Percentiles rank a stretch among this genome's conserved stretches.
These are phyloP conservation scores for Fusarium robinianum DNA, from an alignment of 2,329 filamentous ascomycete species.

Conservation along the genomic window DNA sequence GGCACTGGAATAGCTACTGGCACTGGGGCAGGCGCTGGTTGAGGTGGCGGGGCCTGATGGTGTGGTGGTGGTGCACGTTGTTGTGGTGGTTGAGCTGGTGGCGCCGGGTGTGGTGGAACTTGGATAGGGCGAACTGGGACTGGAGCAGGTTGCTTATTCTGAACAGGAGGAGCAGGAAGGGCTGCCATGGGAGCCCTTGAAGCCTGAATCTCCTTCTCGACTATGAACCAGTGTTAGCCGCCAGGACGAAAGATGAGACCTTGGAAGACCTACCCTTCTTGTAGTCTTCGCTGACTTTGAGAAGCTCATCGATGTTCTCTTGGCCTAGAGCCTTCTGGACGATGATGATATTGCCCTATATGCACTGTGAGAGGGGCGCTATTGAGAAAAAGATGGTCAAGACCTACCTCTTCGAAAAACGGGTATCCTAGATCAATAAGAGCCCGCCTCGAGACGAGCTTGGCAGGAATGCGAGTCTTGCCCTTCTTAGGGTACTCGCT, in stretches of 20 bases:
- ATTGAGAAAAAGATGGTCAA: rapidly evolving
- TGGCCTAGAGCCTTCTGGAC: slow-evolving; percentile 85
- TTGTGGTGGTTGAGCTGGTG: slow-evolving; percentile 28
- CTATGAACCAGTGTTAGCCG: slow-evolving; percentile 13
- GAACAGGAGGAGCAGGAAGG: slow-evolving; percentile 40
- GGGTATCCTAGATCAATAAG: slow-evolving; percentile 85
- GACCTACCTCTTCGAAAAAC: slow-evolving; percentile 78
- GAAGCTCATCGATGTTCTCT: slow-evolving; percentile 87
- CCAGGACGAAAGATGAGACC: rapidly evolving
- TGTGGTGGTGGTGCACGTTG: slow-evolving; percentile 25
- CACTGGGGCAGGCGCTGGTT: slow-evolving; percentile 41
- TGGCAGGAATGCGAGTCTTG: slow-evolving; percentile 84
- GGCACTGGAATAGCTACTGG: slow-evolving; percentile 35
- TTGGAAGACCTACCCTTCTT: slow-evolving; percentile 56
- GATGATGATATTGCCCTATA: slow-evolving; percentile 76
- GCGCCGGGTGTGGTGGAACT: slow-evolving; percentile 1
- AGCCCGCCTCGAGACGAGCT: slow-evolving; percentile 78
- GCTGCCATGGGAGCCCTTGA: slow-evolving; percentile 14
- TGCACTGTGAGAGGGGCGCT: slow-evolving; percentile 20
- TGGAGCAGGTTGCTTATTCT: slow-evolving; percentile 41
- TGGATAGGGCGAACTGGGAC: slow-evolving; percentile 38
- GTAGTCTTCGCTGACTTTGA: slow-evolving; percentile 80
- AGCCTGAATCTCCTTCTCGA: slow-evolving; percentile 24
- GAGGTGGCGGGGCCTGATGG: slow-evolving; percentile 10
- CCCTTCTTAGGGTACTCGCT: slow-evolving; percentile 78